Base-by-base conservation (phyloP, 1,284 basidiomycete genomes). In the Polyporus tsugae region DNA sequence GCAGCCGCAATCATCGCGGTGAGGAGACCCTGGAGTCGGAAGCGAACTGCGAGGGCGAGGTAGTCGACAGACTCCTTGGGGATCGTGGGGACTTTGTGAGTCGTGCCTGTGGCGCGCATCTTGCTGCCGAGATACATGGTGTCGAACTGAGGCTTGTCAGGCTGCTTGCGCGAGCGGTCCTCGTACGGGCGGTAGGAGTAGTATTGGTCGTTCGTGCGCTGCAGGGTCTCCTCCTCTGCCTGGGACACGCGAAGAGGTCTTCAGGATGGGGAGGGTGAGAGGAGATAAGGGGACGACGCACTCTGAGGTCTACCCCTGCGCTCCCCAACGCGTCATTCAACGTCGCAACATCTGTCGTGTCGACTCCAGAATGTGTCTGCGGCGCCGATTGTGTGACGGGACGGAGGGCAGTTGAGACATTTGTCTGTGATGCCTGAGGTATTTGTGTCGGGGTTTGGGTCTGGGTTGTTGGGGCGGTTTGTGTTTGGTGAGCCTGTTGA, bases 291-390 rank as follows among this genome's bases (percentile, higher is more conserved):
- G 36, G 11, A 17, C 6, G 29, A 80, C 84, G 71, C 74, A 93
- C 93, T 76, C 91, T 82, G 44, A 95, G 81, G 81, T 95, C 93
- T 7, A 95, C 91, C 17, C 93, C 93, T 15, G 93, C 92, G 75
- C 91, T 93, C 6, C 92, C 93, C 4, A 95, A 80, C 1, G 92
- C 93, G 76, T 95, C 93, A 67, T 93, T 95, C 58, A 95, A 76
- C 5, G 90, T 92, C 11, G 91, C 87, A 46, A 93, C 86, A 75
- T 94, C 92, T 1, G 89, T 80, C 4, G 87, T 90, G 71, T 92
- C 90, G 62, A 81, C 70, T 17, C 75, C 70, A 33, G 65, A 66
- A 15, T 70, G 67, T 22, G 70, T 60, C 29, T 69, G 71, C 13
- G 68, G 38, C 6, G 65, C 44, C 22, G 71, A 53, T 36, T 70